A percentile compares a stretch with the other conserved stretches of the same genome.
Evolutionary conservation across 805 yeast genomes (phyloP).

Genomic region (Kodamaea nitidulidarum): DNA sequence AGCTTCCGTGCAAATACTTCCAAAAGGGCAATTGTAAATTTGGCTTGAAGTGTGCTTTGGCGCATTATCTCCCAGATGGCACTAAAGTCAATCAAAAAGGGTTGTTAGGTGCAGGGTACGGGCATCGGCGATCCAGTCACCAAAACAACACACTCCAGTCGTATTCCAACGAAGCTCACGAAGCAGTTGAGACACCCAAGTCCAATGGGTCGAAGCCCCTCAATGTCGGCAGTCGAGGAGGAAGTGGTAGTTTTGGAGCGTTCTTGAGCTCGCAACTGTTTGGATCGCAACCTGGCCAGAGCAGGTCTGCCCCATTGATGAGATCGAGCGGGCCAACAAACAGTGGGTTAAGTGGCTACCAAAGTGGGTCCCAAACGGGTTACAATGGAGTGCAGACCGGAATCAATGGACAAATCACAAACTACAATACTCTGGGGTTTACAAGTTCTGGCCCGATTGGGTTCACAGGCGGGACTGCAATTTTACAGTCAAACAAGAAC

Average conservation of each 20-base stretch:
- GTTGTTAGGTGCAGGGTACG: constrained; percentile 4
- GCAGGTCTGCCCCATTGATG: no score
- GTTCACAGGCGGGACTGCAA: neutral
- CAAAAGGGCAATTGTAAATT: constrained; percentile 96
- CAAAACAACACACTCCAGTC: constrained; percentile 2
- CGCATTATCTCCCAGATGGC: constrained; percentile 87
- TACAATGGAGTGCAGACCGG: no score
- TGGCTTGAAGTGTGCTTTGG: constrained; percentile 91
- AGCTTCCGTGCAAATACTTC: constrained; percentile 83
- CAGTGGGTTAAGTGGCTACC: no score
- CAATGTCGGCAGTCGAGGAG: no score
- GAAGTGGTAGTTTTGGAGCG: no score
- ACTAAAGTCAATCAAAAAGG: constrained; percentile 60
- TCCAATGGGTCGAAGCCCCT: neutral
- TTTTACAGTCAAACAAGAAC: neutral
- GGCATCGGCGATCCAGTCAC: constrained; percentile 6
- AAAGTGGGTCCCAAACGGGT: no score
- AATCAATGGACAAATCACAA: no score
- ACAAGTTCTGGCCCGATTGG: neutral
- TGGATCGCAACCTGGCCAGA: no score
- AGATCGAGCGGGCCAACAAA: no score
- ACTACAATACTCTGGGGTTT: neutral
- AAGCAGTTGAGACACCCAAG: neutral
- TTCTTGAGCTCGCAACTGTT: no score
- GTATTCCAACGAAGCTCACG: neutral